Percentiles rank a stretch among this genome's conserved stretches.
These are phyloP conservation scores for Camellia oleifera DNA, from an alignment of 179 eudicot species.

Conservation along the genomic window DNA sequence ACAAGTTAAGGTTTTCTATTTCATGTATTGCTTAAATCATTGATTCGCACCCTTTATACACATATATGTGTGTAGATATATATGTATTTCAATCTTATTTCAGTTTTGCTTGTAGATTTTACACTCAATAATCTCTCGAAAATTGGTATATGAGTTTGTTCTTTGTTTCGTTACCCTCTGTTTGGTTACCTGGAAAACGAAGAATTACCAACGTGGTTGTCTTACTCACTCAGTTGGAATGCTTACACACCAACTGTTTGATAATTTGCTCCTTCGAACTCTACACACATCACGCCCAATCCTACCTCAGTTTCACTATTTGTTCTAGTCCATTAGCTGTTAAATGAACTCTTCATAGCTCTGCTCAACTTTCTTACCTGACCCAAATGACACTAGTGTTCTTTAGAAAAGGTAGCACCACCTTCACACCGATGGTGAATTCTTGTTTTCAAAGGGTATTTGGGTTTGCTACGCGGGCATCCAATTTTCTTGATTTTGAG, in stretches of 20 bases:
- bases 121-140: too few relatives aligned
- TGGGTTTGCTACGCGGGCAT: conserved; percentile 24
- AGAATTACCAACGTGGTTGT: not conserved
- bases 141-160: too few relatives aligned
- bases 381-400: conserved; percentile 30
- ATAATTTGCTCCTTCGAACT: conserved; percentile 14
- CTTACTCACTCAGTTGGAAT: too few relatives aligned
- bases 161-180: too few relatives aligned
- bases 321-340: not conserved
- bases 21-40: too few relatives aligned
- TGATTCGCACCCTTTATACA: too few relatives aligned
- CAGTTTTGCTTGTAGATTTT: too few relatives aligned
- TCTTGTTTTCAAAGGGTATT: conserved; percentile 5
- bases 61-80: too few relatives aligned
- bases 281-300: not conserved
- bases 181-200: too few relatives aligned
- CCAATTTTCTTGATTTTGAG: conserved; percentile 4
- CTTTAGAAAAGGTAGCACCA: conserved; percentile 25
- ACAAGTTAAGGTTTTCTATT: too few relatives aligned
- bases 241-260: conserved; percentile 23
- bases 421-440: conserved; percentile 17
- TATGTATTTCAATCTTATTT: too few relatives aligned
- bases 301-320: not conserved
- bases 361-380: too few relatives aligned
- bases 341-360: not conserved